Conservation (phyloP, 139 green algal genomes). For the Micromonas pusilla region DNA sequence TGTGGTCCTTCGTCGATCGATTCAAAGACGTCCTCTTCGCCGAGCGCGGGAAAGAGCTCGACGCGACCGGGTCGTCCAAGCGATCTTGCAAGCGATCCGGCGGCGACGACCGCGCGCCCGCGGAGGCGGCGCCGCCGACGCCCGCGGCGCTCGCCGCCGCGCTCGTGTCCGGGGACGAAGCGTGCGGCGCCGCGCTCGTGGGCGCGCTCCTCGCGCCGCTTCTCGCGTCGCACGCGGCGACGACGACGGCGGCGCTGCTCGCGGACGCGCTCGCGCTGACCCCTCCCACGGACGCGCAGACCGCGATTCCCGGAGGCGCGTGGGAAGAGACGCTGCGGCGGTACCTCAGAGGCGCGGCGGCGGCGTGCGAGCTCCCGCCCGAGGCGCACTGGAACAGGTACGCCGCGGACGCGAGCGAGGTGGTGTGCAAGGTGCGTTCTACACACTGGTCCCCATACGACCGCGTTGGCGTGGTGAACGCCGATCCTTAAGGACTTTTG, state of each 20-base stretch:
- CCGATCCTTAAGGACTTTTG: no score
- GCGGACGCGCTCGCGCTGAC: background rate
- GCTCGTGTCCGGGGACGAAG: background rate
- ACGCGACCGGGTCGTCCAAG: background rate
- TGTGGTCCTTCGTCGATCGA: conserved; percentile 10
- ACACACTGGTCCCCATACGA: no score
- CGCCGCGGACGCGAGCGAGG: background rate
- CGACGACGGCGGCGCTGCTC: background rate
- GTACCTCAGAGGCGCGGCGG: background rate
- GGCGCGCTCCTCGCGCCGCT: background rate
- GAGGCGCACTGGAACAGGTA: background rate
- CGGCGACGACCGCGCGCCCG: background rate
- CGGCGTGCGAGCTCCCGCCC: background rate
- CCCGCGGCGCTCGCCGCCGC: background rate
- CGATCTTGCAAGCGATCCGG: background rate
- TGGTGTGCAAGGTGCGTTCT: background rate
- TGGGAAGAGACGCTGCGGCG: background rate
- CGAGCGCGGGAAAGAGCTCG: background rate
- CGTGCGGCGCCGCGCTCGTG: background rate
- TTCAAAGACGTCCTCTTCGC: background rate
- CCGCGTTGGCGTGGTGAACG: no score
- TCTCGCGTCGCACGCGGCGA: background rate
- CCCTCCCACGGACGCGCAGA: background rate
- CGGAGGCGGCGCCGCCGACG: background rate
- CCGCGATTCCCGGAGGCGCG: background rate